Conservation (phyloP, 257 asterid species). For the Gentiana macrophylla region DNA sequence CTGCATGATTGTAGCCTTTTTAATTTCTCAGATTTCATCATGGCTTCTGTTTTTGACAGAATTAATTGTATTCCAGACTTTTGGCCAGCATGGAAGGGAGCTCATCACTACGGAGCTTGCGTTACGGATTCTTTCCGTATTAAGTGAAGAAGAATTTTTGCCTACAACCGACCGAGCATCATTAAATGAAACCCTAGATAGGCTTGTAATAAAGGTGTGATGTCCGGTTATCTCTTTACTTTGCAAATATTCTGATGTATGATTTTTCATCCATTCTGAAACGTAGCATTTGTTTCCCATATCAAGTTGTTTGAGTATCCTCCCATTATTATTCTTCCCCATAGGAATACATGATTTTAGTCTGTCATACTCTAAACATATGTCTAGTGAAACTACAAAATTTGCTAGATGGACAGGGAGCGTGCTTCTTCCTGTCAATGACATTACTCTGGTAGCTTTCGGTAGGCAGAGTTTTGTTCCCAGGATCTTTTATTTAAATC, state of each 20-base stretch:
- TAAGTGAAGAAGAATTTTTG: conserved; percentile 93
- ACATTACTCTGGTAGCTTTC: no score
- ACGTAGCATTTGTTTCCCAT: no score
- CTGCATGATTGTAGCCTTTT: conserved; percentile 25
- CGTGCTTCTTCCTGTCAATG: no score
- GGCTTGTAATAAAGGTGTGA: conserved; percentile 73
- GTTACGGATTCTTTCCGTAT: conserved; percentile 70
- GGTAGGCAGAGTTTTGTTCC: no score
- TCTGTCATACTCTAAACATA: no score
- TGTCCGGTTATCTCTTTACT: background rate
- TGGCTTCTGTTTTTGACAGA: conserved; percentile 95
- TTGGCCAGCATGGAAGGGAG: conserved; percentile 99
- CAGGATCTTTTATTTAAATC: no score
- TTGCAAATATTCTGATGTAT: background rate
- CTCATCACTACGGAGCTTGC: conserved; percentile 96
- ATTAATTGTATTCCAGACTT: conserved; percentile 99
- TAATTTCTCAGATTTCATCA: conserved; percentile 78
- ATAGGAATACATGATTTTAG: no score
- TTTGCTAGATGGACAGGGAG: no score
- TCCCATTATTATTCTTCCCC: no score
- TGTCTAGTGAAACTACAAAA: no score
- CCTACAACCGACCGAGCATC: conserved; percentile 53
- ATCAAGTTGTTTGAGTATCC: no score
- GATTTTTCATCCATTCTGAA: background rate
- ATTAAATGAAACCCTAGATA: conserved; percentile 57